Percentiles rank a stretch among this genome's conserved stretches.
phyloP scores from a whole-genome alignment of 306 rosid species.

The Dryas alaskensis region DNA sequence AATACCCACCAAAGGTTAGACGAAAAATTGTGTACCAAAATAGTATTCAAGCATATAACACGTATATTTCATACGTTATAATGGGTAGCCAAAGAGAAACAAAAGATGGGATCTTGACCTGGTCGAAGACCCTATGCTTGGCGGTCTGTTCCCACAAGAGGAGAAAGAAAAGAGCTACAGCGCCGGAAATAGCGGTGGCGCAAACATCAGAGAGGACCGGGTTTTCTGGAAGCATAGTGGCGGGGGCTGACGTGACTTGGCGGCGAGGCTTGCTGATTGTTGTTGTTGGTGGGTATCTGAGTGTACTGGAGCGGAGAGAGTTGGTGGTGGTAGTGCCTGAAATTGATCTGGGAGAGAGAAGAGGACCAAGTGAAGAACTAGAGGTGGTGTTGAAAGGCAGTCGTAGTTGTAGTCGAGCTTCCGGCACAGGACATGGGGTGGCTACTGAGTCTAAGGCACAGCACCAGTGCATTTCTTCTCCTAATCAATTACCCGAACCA shows the following conservation, averaged over 20 bases:
- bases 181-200: slow-evolving; percentile 53
- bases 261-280: slow-evolving; percentile 5
- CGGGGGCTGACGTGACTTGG: slow-evolving; percentile 25
- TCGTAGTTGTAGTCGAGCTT: background rate
- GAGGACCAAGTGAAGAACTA: background rate
- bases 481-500: background rate
- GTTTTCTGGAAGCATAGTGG: slow-evolving; percentile 51
- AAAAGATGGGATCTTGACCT: slow-evolving; percentile 39
- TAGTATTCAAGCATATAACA: background rate
- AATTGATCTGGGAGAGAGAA: background rate
- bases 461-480: slow-evolving; percentile 3
- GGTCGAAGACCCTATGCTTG: slow-evolving; percentile 58
- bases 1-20: background rate
- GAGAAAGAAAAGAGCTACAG: slow-evolving; percentile 52
- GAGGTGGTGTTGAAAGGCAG: background rate
- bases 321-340: background rate
- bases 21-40: background rate
- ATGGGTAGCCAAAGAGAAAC: background rate
- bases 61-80: background rate
- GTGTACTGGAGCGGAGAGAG: slow-evolving; percentile 12
- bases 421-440: background rate
- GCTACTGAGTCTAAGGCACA: background rate
- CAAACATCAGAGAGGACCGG: slow-evolving; percentile 57
- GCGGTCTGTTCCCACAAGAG: slow-evolving; percentile 71
- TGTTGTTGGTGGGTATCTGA: background rate